Percentiles rank a stretch among this genome's conserved stretches.
Evolutionary conservation across 495 filamentous ascomycete species (phyloP).

Genomic region (Aspergillus homomorphus): DNA sequence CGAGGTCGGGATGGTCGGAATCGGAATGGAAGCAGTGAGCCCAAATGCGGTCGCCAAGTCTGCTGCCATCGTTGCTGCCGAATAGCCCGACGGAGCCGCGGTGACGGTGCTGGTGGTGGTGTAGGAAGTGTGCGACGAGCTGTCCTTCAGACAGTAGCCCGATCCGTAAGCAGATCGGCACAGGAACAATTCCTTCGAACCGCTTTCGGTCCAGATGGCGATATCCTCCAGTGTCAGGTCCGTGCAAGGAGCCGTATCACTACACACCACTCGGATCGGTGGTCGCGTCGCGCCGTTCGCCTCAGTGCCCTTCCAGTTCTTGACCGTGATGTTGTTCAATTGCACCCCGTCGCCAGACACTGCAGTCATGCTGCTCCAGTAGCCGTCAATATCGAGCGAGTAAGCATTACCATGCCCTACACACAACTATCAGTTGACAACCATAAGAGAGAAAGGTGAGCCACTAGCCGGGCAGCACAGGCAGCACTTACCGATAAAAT

Average conservation of each 20-base stretch:
- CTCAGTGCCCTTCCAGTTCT: constrained; percentile 56
- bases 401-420: constrained; percentile 51
- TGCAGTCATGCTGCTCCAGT: constrained; percentile 44
- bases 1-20: constrained; percentile 53
- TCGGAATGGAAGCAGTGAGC: constrained; percentile 45
- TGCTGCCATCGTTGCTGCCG: constrained; percentile 47
- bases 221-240: constrained; percentile 52
- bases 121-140: constrained; percentile 25
- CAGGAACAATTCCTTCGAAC: constrained; percentile 40
- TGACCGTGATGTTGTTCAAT: constrained; percentile 49
- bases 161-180: constrained; percentile 51
- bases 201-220: constrained; percentile 57
- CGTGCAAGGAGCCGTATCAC: constrained; percentile 48
- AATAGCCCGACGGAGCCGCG: constrained; percentile 42
- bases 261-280: constrained; percentile 49
- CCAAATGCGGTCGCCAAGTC: constrained; percentile 46
- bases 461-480: too few species aligned
- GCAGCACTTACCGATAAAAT: constrained; percentile 49
- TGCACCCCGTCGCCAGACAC: constrained; percentile 47
- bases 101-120: constrained; percentile 38
- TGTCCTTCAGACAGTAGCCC: constrained; percentile 43
- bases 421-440: background rate
- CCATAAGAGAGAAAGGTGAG: too few species aligned
- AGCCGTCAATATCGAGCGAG: constrained; percentile 53
- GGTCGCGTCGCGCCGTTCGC: constrained; percentile 47